Percentiles rank a stretch among this genome's conserved stretches.
phyloP scores from a whole-genome alignment of 2,329 filamentous ascomycete genomes.

The Microsporum canis region DNA sequence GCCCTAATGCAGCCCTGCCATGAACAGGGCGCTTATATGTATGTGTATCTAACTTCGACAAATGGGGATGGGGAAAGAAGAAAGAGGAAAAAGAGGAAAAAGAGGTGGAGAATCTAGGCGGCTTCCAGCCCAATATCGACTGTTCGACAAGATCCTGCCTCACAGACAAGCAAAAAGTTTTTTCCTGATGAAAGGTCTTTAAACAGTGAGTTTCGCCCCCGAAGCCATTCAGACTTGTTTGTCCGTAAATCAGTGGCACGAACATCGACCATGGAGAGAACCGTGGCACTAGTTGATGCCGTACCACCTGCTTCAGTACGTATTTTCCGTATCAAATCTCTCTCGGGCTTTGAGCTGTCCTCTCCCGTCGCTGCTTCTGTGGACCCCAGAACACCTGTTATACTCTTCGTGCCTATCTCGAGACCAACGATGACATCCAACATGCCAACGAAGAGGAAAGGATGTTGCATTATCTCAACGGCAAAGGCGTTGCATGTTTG shows the following conservation, averaged over 20 bases:
- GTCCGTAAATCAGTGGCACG: conserved; percentile 21
- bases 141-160: conserved; percentile 26
- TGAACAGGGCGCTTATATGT: background rate
- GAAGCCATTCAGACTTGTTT: conserved; percentile 30
- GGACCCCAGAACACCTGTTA: conserved; percentile 43
- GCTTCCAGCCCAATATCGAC: conserved; percentile 23
- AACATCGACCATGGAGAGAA: conserved; percentile 27
- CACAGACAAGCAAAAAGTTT: conserved; percentile 31
- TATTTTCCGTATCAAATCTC: conserved; percentile 20
- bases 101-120: background rate
- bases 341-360: background rate
- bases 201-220: conserved; percentile 27
- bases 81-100: background rate
- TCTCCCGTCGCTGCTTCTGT: conserved; percentile 17
- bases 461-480: conserved; percentile 82
- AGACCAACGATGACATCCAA: conserved; percentile 64
- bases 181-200: conserved; percentile 29
- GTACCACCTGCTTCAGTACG: conserved; percentile 26
- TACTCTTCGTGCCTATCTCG: conserved; percentile 54
- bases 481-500: conserved; percentile 78
- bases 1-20: no score
- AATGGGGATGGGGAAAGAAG: background rate
- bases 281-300: conserved; percentile 24
- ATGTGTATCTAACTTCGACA: background rate
- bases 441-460: conserved; percentile 78